Evolutionary conservation across 129 eudicot species (phyloP), one percentile per base, ranked within the genome.

Genomic region (Tanacetum coccineum): DNA sequence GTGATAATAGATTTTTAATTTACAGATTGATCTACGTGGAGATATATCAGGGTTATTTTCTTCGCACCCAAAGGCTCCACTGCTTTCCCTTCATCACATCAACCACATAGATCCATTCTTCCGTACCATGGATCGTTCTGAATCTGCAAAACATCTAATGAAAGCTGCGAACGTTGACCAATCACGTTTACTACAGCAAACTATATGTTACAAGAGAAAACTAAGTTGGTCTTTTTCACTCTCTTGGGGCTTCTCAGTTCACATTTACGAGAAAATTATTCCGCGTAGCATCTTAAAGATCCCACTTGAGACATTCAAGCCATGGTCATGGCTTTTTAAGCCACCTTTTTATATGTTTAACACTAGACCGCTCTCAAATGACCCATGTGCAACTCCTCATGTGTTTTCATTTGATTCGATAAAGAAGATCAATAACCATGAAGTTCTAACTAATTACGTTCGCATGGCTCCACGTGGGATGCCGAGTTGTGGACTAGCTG

Each of bases 1-100:
- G n/a, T n/a, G n/a, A n/a, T 30, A 30, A 30, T 2, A 2, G 36
- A 30, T 30, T 4, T 30, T 4, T 30, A 4, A 1, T 1, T 19
- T 53, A 9, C 19, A 25, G 42, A 57, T 57, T 9, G 62, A 57
- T 13, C 42, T 57, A 13, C 19, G 4, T 57, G 62, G 42, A 57
- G 62, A 57, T 13, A 6, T 57, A 21, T 57, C 62, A 13, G 62
- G 62, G 28, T 26, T 57, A 11, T 25, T 57, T 9, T 25, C 62
- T 3, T 22, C 62, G 14, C 62, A 57, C 28, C 62, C 62, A 13
- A 25, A 25, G 14, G 62, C 42, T 13, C 62, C 62, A 57, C 12
- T 57, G 42, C 42, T 57, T 57, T 57, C 62, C 10, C 62, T 57
- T 15, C 62, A 57, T 57, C 62, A 57, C 7, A 11, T 57, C 12